phyloP scores from a whole-genome alignment of 2,329 filamentous ascomycete species.

The Claviceps sp. region DNA sequence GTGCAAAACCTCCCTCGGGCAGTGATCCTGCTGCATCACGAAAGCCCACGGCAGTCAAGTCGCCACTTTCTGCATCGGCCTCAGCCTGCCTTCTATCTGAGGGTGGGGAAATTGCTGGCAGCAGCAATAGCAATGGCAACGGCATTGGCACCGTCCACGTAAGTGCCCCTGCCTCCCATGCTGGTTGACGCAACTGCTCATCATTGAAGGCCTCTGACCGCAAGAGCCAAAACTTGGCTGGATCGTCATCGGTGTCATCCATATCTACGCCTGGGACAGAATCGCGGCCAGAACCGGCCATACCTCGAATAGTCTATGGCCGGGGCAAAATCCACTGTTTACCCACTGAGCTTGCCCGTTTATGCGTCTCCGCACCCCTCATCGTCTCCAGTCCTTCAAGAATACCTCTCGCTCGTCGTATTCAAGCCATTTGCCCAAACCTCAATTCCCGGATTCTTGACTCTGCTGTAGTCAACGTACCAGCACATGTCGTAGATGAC shows the following conservation, averaged over 20 bases:
- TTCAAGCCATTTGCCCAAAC: slow-evolving; percentile 21
- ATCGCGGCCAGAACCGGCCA: slow-evolving; percentile 3
- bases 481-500: slow-evolving; percentile 15
- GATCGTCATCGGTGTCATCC: background rate
- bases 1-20: background rate
- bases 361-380: slow-evolving; percentile 20
- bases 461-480: slow-evolving; percentile 17
- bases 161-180: background rate
- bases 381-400: slow-evolving; percentile 26
- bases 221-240: background rate
- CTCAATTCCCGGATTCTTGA: slow-evolving; percentile 20
- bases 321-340: slow-evolving; percentile 19
- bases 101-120: background rate
- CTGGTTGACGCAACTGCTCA: background rate
- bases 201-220: slow-evolving; percentile 1
- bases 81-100: background rate
- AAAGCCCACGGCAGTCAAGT: background rate
- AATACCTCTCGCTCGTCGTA: slow-evolving; percentile 18
- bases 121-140: background rate
- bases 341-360: slow-evolving; percentile 19
- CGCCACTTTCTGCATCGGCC: background rate
- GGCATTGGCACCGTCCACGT: background rate
- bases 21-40: background rate
- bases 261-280: slow-evolving; percentile 3
- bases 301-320: slow-evolving; percentile 23